Base-by-base conservation (phyloP, 2,329 filamentous ascomycete species). In the Ophiostoma montium region DNA sequence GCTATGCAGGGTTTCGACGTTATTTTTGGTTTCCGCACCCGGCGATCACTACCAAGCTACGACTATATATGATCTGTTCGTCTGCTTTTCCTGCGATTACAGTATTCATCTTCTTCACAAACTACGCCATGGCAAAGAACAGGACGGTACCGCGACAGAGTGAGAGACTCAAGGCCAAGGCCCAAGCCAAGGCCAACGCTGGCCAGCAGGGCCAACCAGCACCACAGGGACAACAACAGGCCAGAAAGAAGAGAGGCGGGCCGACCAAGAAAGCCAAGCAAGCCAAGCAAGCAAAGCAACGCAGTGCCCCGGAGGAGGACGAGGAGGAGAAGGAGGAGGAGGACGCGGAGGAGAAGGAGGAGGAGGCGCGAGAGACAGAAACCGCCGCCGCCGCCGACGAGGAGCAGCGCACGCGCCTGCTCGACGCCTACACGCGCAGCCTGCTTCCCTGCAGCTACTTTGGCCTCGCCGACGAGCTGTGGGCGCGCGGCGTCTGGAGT, bases 401-500 rank as follows among this genome's bases (percentile, higher is more conserved):
- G 10, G 31, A 33, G 31, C 13, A 16, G 1, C 13, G 23, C 10
- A 9, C 3, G 15, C 13, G 30, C 9, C 19, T 23, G 31, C 30
- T 16, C 10, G 27, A 38, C 1, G 27, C 30, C 3, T 15, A 19
- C 13, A 42, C 39, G 9, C 39, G 39, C 23, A 30, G 15, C 8
- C 18, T 49, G 35, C 48, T 48, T 5, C 54, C 54, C 1, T 49
- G 49, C 16, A 38, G 38, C 41, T 30, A 49, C 16, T 54, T 55
- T 23, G 55, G 55, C 30, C 13, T 31, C 3, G 53, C 50, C 31
- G 50, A 47, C 38, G 36, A 21, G 7, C n/a, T 55, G 3, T 52
- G 53, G 7, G 39, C 13, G 10, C 41, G 39, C 23, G 50, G 50
- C n/a, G 23, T 49, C 41, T 56, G 55, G 55, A 45, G 46, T 33